Evolutionary conservation across 202 grass and related monocot species (phyloP).

Genomic region (Setaria viridis): DNA sequence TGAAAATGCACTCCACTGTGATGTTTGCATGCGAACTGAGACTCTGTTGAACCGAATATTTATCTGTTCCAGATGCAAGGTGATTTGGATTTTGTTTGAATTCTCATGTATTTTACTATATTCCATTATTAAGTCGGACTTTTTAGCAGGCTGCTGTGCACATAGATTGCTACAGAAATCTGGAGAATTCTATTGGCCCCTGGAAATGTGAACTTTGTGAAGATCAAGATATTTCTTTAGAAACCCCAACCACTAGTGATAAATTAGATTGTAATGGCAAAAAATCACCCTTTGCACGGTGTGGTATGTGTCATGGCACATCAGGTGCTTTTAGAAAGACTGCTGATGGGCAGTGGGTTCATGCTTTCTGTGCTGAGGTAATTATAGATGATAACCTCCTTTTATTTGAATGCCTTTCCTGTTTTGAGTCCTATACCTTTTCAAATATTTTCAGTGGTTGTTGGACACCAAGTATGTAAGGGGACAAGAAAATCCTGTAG

Average conservation of each 20-base stretch:
- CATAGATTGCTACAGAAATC: slow-evolving; percentile 87
- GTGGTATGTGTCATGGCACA: slow-evolving; percentile 75
- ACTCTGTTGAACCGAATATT: slow-evolving; percentile 89
- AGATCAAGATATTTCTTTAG: slow-evolving; percentile 57
- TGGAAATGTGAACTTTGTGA: slow-evolving; percentile 97
- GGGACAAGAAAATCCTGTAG: slow-evolving; percentile 78
- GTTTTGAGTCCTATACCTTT: slow-evolving; percentile 18
- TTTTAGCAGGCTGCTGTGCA: slow-evolving; percentile 84
- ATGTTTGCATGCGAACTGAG: slow-evolving; percentile 85
- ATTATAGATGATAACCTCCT: slow-evolving; percentile 41
- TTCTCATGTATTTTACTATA: slow-evolving; percentile 18
- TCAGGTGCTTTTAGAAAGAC: slow-evolving; percentile 94
- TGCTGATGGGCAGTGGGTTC: slow-evolving; percentile 78
- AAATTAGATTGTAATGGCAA: slow-evolving; percentile 55
- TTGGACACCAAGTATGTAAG: slow-evolving; percentile 79
- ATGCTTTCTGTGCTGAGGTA: slow-evolving; percentile 99
- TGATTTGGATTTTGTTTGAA: slow-evolving; percentile 47
- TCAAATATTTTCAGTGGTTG: slow-evolving; percentile 74
- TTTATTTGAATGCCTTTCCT: slow-evolving; percentile 27
- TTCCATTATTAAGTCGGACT: slow-evolving; percentile 40
- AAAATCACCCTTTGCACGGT: slow-evolving; percentile 53
- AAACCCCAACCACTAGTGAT: slow-evolving; percentile 46
- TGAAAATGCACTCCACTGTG: slow-evolving; percentile 81
- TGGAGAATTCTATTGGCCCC: slow-evolving; percentile 69
- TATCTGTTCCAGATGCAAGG: slow-evolving; percentile 97